phyloP scores from a whole-genome alignment of 768 basidiomycete species.

The Fistulinella prunicolor region DNA sequence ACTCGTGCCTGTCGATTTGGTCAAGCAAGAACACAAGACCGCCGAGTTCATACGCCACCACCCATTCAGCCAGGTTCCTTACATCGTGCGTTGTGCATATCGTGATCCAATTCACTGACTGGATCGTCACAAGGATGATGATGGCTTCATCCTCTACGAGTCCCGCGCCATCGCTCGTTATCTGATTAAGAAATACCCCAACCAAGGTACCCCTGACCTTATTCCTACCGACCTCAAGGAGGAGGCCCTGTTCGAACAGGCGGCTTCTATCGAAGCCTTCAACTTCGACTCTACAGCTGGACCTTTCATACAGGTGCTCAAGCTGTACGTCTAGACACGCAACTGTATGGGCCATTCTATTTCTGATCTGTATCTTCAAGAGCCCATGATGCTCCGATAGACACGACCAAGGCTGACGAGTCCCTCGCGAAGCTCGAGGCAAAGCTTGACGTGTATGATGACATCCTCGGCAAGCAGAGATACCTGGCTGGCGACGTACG shows the following conservation, averaged over 20 bases:
- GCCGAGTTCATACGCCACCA: slow-evolving; percentile 45
- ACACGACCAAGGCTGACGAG: slow-evolving; percentile 20
- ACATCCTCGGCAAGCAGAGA: slow-evolving; percentile 50
- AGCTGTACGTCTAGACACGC: slow-evolving; percentile 35
- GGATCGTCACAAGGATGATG: slow-evolving; percentile 43
- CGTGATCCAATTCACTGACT: not conserved
- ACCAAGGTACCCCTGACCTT: slow-evolving; percentile 46
- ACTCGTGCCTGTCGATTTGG: slow-evolving; percentile 42
- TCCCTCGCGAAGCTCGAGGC: slow-evolving; percentile 19
- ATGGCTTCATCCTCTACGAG: slow-evolving; percentile 62
- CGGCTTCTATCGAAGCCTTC: slow-evolving; percentile 44
- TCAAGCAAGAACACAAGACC: slow-evolving; percentile 44
- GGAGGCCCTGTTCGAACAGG: slow-evolving; percentile 32
- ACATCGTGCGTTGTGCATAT: slow-evolving; percentile 30
- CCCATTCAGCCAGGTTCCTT: slow-evolving; percentile 56
- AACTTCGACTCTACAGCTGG: slow-evolving; percentile 48
- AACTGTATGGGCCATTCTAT: not conserved
- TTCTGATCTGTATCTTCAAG: slow-evolving; percentile 6
- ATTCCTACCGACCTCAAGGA: slow-evolving; percentile 44
- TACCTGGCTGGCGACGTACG: slow-evolving; percentile 58
- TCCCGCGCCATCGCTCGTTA: slow-evolving; percentile 62
- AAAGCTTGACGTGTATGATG: slow-evolving; percentile 51
- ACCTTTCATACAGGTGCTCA: slow-evolving; percentile 44
- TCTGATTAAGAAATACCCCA: slow-evolving; percentile 50
- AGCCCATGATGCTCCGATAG: slow-evolving; percentile 16